Conservation (phyloP, 306 rosid species). For the Cicer bijugum region DNA sequence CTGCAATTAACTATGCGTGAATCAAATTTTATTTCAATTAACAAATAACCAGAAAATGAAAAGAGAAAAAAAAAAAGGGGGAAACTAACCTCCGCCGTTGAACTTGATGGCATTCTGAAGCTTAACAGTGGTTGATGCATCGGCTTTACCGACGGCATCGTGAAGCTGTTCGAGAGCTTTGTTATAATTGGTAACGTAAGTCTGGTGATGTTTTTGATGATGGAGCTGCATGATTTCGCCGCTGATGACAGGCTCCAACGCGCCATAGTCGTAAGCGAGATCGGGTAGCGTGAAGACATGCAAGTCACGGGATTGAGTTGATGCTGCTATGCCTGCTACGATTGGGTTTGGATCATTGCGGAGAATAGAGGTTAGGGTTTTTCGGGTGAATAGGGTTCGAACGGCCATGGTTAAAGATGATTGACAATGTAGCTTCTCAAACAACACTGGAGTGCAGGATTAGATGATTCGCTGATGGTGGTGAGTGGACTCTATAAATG, state of each 20-base stretch:
- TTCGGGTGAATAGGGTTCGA: slow-evolving; percentile 50
- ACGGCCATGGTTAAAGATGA: slow-evolving; percentile 49
- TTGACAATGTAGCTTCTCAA: not conserved
- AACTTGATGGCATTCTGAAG: slow-evolving; percentile 85
- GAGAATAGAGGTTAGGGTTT: slow-evolving; percentile 47
- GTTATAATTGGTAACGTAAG: slow-evolving; percentile 89
- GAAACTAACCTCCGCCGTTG: slow-evolving; percentile 74
- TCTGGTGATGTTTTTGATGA: slow-evolving; percentile 90
- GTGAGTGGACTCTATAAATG: slow-evolving; percentile 21
- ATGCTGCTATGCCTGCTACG: slow-evolving; percentile 31
- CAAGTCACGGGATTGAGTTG: slow-evolving; percentile 54
- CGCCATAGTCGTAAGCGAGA: slow-evolving; percentile 84
- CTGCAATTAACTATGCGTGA: not conserved
- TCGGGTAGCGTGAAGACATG: slow-evolving; percentile 81
- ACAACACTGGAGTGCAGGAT: not conserved
- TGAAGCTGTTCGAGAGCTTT: slow-evolving; percentile 91
- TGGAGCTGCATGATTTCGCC: slow-evolving; percentile 92
- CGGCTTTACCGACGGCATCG: slow-evolving; percentile 62
- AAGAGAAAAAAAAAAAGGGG: not conserved
- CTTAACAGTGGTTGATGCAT: slow-evolving; percentile 61
- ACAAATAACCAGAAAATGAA: not conserved
- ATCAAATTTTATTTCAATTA: slow-evolving; percentile 14
- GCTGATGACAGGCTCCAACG: slow-evolving; percentile 85
- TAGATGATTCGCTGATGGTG: not conserved
- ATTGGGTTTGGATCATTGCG: slow-evolving; percentile 36